phyloP scores from a whole-genome alignment of 352 stramenopile species.

The Phytophthora chlamydospora region DNA sequence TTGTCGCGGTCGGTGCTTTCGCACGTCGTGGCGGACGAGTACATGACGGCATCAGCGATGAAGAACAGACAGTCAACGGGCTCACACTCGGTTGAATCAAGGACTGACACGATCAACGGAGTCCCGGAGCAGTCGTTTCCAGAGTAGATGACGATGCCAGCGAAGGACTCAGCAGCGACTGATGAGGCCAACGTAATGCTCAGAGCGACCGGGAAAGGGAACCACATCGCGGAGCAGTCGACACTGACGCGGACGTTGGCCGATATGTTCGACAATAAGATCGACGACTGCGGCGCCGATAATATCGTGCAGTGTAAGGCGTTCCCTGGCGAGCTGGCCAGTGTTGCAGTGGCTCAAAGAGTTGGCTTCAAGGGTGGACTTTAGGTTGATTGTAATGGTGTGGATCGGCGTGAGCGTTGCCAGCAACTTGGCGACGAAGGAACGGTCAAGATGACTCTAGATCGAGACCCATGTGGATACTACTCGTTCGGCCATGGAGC shows the following conservation, averaged over 20 bases:
- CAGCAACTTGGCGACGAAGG: slow-evolving; percentile 1
- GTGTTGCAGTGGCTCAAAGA: no score
- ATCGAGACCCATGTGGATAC: background rate
- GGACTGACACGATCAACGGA: slow-evolving; percentile 22
- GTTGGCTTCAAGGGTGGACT: background rate
- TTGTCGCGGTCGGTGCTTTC: slow-evolving; percentile 12
- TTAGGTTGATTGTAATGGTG: background rate
- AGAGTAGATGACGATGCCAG: slow-evolving; percentile 16
- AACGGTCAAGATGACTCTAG: background rate
- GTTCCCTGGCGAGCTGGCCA: no score
- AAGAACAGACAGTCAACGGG: slow-evolving; percentile 17
- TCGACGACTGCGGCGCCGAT: background rate
- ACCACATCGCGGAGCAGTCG: slow-evolving; percentile 13
- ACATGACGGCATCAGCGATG: slow-evolving; percentile 7
- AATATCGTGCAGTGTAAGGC: no score
- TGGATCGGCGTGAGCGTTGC: background rate
- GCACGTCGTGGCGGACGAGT: slow-evolving; percentile 21
- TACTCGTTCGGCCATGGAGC: background rate
- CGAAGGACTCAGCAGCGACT: slow-evolving; percentile 7
- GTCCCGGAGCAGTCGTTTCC: slow-evolving; percentile 23
- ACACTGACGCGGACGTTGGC: slow-evolving; percentile 13
- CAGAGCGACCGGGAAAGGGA: slow-evolving; percentile 10
- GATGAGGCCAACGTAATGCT: slow-evolving; percentile 17
- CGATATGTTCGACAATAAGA: slow-evolving; percentile 27
- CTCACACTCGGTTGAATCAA: slow-evolving; percentile 14